Conservation (phyloP, 2,329 filamentous ascomycete genomes). For the Madurella mycetomatis region DNA sequence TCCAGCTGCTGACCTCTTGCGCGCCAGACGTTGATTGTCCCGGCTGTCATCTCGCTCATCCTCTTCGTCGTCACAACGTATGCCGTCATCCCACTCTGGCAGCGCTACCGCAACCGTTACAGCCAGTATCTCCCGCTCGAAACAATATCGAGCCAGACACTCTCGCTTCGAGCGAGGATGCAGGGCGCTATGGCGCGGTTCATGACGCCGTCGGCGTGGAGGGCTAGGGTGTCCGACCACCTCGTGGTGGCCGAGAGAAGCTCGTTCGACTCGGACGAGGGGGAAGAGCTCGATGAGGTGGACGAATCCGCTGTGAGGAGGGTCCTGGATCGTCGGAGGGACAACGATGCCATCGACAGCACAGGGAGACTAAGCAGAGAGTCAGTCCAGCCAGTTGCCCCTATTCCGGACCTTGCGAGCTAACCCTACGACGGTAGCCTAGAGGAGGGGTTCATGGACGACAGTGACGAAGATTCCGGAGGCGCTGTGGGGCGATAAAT, state of each 20-base stretch:
- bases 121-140: constrained; percentile 69
- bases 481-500: not conserved
- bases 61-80: constrained; percentile 65
- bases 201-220: constrained; percentile 47
- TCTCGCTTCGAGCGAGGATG: constrained; percentile 50
- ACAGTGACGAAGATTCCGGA: constrained; percentile 40
- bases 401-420: not conserved
- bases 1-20: not conserved
- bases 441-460: constrained; percentile 44
- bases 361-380: constrained; percentile 67
- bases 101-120: constrained; percentile 65
- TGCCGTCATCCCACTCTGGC: constrained; percentile 63
- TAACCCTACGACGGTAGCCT: constrained; percentile 26
- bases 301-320: constrained; percentile 42
- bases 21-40: constrained; percentile 62
- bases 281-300: constrained; percentile 63
- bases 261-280: constrained; percentile 58
- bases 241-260: constrained; percentile 39
- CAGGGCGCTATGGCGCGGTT: constrained; percentile 38
- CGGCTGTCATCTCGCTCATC: constrained; percentile 64
- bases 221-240: constrained; percentile 38
- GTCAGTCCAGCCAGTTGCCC: constrained; percentile 35
- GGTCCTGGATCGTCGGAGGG: constrained; percentile 40
- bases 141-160: constrained; percentile 54
- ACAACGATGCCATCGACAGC: constrained; percentile 42